A percentile compares a stretch with the other conserved stretches of the same genome.
Evolutionary conservation across 495 filamentous ascomycete genomes (phyloP).

Genomic region (Daldinia concentrica): DNA sequence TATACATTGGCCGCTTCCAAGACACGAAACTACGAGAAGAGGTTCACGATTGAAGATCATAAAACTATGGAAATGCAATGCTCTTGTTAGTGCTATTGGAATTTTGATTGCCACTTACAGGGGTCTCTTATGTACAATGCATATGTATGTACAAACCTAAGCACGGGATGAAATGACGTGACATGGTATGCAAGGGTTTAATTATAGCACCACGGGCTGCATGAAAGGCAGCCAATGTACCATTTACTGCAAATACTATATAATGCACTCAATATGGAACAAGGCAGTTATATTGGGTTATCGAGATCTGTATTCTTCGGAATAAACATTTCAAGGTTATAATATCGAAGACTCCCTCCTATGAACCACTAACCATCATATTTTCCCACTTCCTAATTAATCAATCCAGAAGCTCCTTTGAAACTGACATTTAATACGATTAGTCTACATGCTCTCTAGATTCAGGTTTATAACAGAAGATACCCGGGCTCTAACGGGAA

Average conservation of each 20-base stretch:
- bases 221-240: neutral
- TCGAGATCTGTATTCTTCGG: neutral
- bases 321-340: too few species aligned
- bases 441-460: neutral
- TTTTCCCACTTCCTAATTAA: neutral
- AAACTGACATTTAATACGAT: neutral
- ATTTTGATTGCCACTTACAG: slow-evolving; percentile 3
- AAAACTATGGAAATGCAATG: too few species aligned
- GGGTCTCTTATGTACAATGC: neutral
- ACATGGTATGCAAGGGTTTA: slow-evolving; percentile 9
- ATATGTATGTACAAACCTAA: slow-evolving; percentile 2
- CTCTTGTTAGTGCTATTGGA: neutral
- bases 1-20: neutral
- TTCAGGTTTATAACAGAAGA: too few species aligned
- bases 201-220: neutral
- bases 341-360: too few species aligned
- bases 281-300: neutral
- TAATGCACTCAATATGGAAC: neutral
- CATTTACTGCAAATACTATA: neutral
- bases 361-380: neutral
- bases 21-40: neutral
- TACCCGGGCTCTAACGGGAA: neutral
- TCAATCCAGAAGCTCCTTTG: neutral
- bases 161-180: slow-evolving; percentile 2
- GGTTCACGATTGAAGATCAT: too few species aligned